These are phyloP conservation scores for Inosperma sp. DNA, from an alignment of 768 basidiomycete genomes.

Conservation along the genomic window DNA sequence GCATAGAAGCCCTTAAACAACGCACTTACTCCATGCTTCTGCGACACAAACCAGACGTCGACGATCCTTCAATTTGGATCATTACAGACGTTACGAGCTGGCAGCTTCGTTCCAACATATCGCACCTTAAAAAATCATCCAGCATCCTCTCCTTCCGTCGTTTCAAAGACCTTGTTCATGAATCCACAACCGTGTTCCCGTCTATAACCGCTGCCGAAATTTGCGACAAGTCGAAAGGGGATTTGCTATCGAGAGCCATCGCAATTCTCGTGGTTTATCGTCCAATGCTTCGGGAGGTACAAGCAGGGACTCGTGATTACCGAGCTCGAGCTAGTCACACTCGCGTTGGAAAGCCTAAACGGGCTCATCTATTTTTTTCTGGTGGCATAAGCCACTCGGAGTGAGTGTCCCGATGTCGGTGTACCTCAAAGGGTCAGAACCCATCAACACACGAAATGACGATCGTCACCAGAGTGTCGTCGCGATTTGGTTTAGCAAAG, in stretches of 20 bases:
- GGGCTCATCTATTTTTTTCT: conserved; percentile 4
- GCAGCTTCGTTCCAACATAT: too few species aligned
- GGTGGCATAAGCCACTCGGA: background rate
- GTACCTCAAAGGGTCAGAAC: background rate
- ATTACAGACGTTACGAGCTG: too few species aligned
- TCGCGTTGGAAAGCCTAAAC: conserved; percentile 20
- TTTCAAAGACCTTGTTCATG: too few species aligned
- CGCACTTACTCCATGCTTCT: too few species aligned
- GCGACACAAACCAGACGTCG: too few species aligned
- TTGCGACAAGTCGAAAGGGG: conserved; percentile 20
- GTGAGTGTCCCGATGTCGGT: background rate
- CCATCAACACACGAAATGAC: background rate
- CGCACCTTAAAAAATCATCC: too few species aligned
- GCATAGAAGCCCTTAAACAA: too few species aligned
- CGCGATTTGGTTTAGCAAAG: too few species aligned
- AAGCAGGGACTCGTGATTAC: conserved; percentile 24
- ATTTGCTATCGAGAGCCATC: conserved; percentile 25
- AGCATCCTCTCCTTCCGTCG: too few species aligned
- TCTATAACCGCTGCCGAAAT: conserved; percentile 9
- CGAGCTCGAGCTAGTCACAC: conserved; percentile 28
- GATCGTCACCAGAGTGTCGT: too few species aligned
- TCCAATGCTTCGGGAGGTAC: conserved; percentile 21
- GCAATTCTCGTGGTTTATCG: conserved; percentile 27
- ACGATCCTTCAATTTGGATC: too few species aligned
- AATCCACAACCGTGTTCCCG: too few species aligned